Evolutionary conservation across 139 green algal genomes (phyloP), one percentile per base, ranked within the genome.

Genomic region (Chlorella sp.): DNA sequence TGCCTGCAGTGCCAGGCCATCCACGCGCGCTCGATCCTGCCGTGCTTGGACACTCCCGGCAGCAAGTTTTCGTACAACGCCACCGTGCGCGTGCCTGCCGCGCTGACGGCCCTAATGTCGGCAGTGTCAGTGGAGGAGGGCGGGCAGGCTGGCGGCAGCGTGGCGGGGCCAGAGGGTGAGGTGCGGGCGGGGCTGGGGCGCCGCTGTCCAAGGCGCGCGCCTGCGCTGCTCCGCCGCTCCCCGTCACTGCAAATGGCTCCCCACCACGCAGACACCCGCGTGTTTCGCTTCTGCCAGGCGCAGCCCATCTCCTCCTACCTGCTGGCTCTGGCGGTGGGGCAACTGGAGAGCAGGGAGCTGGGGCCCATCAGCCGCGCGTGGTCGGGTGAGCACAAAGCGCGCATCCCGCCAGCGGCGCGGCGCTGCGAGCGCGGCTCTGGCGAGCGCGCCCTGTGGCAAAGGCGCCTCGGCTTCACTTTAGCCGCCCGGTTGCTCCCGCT

Each of bases 1-100:
- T n/a, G 21, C 56, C 56, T 63, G 56, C 91, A 97, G 87, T 98
- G 94, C 89, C 94, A 98, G 79, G 93, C 94, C 65, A 98, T 98
- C 62, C 94, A 98, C 70, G 94, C 94, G 0, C 77, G 94, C 7
- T 93, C 89, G 12, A 74, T 98, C 31, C 82, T 97, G 66, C 94
- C 94, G 1, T 98, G 94, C 89, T 91, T 94, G 85, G 94, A 98
- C 86, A 92, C 90, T 0, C 94, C 93, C 2, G 89, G 78, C 25
- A 88, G 82, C 50, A 97, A 97, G 83, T 91, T 92, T 73, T 90
- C 85, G 5, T 97, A 96, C 77, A 81, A 73, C 15, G 91, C 90
- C 29, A 69, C 77, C 14, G 90, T 97, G 35, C 79, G 85, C 5
- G 92, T 97, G 40, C 91, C 91, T 19, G 36, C 58, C 1, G 55